A percentile compares a stretch with the other conserved stretches of the same genome.
These are phyloP conservation scores for Pseudozyma sp. DNA, from an alignment of 1,284 basidiomycete species.

Conservation along the genomic window DNA sequence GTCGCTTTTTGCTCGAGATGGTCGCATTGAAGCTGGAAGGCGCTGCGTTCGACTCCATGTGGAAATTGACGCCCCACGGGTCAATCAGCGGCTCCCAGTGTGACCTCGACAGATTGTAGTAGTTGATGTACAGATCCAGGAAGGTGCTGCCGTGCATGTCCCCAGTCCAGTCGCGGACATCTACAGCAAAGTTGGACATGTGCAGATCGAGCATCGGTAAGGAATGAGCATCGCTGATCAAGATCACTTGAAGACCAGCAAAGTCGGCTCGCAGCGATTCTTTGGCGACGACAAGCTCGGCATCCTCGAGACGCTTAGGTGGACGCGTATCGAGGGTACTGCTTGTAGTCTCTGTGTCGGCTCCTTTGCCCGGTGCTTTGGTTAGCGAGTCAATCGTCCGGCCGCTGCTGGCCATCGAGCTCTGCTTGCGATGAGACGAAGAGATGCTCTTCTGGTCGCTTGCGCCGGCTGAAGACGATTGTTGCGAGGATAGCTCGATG, in stretches of 20 bases:
- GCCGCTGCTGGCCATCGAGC: constrained; percentile 37
- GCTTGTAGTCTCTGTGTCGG: constrained; percentile 15
- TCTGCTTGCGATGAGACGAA: constrained; percentile 41
- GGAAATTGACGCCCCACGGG: constrained; percentile 88
- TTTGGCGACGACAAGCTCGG: constrained; percentile 64
- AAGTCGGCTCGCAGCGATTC: constrained; percentile 62
- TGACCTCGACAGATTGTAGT: constrained; percentile 97
- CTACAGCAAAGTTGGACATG: constrained; percentile 85
- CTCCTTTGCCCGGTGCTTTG: constrained; percentile 9
- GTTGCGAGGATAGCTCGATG: constrained; percentile 75
- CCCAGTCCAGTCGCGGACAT: constrained; percentile 91
- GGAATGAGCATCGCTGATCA: constrained; percentile 95
- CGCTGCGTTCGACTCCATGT: constrained; percentile 66
- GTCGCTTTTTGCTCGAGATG: constrained; percentile 81
- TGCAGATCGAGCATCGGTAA: constrained; percentile 92
- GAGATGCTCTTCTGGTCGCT: constrained; percentile 44
- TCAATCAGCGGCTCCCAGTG: constrained; percentile 99
- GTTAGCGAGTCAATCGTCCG: constrained; percentile 46
- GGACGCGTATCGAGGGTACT: constrained; percentile 10
- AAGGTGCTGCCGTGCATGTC: constrained; percentile 74
- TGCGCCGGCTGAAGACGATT: constrained; percentile 13
- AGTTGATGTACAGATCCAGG: constrained; percentile 82
- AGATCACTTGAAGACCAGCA: constrained; percentile 85
- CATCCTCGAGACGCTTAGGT: constrained; percentile 41
- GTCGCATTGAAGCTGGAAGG: constrained; percentile 75